Percentiles rank a stretch among this genome's conserved stretches.
phyloP scores from a whole-genome alignment of 192 early-diverging fungal species.

The Chytriomyces sp. region DNA sequence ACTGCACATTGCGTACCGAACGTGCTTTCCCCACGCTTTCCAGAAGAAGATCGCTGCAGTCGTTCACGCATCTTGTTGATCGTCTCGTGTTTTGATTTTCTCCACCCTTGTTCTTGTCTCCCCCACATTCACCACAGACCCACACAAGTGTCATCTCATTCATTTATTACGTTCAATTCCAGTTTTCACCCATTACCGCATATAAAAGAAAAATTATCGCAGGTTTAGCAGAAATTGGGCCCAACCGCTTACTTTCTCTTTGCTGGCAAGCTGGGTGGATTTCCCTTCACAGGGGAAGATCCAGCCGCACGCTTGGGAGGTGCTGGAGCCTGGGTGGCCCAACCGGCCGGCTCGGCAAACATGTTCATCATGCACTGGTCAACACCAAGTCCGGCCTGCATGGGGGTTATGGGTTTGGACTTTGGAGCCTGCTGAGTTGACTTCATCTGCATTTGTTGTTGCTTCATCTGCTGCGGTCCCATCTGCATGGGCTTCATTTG shows the following conservation, averaged over 20 bases:
- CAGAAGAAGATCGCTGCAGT: too few species aligned
- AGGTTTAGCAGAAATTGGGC: too few species aligned
- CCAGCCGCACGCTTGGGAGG: not conserved
- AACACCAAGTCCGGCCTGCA: not conserved
- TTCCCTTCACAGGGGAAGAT: not conserved
- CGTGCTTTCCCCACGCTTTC: too few species aligned
- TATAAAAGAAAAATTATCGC: too few species aligned
- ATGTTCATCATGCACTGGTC: not conserved
- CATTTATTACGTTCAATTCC: too few species aligned
- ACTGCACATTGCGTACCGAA: too few species aligned
- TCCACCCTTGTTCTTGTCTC: too few species aligned
- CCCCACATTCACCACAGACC: too few species aligned
- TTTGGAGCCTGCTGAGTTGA: not conserved
- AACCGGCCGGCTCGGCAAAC: not conserved
- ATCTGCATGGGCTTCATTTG: not conserved
- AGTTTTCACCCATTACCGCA: too few species aligned
- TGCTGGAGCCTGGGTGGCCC: not conserved
- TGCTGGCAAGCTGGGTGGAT: not conserved
- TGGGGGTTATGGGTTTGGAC: not conserved
- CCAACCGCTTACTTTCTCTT: not conserved
- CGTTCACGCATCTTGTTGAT: too few species aligned
- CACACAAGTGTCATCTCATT: too few species aligned
- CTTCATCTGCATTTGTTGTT: not conserved
- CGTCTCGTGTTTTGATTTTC: too few species aligned
- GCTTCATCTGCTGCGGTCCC: not conserved